A percentile compares a stretch with the other conserved stretches of the same genome.
These are phyloP conservation scores for Barnettozyma botsteinii DNA, from an alignment of 805 yeast genomes.

Conservation along the genomic window DNA sequence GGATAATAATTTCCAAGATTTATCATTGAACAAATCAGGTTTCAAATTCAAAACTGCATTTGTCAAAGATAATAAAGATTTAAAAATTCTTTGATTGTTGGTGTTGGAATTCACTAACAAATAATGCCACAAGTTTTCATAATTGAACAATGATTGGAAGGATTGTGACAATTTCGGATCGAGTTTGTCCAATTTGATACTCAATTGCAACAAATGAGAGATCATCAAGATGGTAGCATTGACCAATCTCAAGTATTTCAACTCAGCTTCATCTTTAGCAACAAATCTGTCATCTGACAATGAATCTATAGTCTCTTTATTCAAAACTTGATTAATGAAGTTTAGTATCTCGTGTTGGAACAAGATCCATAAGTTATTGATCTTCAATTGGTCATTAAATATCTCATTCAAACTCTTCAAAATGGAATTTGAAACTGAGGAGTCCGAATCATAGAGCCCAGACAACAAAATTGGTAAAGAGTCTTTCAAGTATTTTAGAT, in stretches of 20 bases:
- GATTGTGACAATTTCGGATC: conserved; percentile 18
- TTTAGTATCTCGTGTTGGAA: conserved; percentile 53
- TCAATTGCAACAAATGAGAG: conserved; percentile 27
- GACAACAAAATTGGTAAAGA: conserved; percentile 68
- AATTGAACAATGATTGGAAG: conserved; percentile 31
- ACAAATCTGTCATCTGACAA: conserved; percentile 72
- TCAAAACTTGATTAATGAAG: conserved; percentile 45
- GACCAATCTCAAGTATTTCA: conserved; percentile 57
- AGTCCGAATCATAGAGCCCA: conserved; percentile 68
- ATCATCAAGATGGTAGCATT: conserved; percentile 45
- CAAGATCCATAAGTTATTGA: conserved; percentile 53
- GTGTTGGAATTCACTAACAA: conserved; percentile 29
- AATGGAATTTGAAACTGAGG: conserved; percentile 49
- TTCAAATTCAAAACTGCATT: conserved; percentile 26
- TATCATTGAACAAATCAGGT: conserved; percentile 18
- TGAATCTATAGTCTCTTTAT: conserved; percentile 53
- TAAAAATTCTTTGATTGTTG: conserved; percentile 37
- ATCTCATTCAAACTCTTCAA: conserved; percentile 40
- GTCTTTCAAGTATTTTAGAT: conserved; percentile 62
- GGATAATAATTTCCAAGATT: conserved; percentile 27
- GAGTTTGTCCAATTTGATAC: conserved; percentile 16
- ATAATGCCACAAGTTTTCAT: conserved; percentile 42
- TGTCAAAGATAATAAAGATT: conserved; percentile 34
- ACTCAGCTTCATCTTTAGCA: conserved; percentile 55
- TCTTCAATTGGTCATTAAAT: conserved; percentile 52